Conservation (phyloP, 345 rosid species). For the Cardiospermum halicacabum region DNA sequence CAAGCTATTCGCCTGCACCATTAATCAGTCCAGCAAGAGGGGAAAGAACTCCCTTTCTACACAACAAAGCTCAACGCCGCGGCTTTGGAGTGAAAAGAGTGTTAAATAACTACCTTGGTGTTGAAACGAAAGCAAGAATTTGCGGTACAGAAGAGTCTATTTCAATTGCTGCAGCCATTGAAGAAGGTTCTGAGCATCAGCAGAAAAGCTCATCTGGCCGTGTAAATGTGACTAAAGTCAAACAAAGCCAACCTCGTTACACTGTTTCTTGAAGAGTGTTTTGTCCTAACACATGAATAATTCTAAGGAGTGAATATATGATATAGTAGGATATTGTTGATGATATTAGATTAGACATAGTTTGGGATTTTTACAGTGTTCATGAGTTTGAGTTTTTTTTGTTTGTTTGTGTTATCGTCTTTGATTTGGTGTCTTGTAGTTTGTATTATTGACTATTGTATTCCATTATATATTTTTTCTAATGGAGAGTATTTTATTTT, state of each 20-base stretch:
- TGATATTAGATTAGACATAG: too few species aligned
- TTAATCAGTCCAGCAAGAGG: conserved; percentile 57
- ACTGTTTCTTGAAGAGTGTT: conserved; percentile 30
- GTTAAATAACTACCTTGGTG: conserved; percentile 72
- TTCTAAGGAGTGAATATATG: neutral
- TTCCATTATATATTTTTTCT: neutral
- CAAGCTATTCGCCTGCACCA: conserved; percentile 64
- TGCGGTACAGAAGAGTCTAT: conserved; percentile 40
- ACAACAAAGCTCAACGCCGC: conserved; percentile 48
- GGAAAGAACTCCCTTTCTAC: conserved; percentile 65
- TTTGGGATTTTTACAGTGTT: neutral
- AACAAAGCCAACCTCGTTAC: conserved; percentile 35
- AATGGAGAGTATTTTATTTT: too few species aligned
- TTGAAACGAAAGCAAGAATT: conserved; percentile 54
- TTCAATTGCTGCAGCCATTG: conserved; percentile 17
- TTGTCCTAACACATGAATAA: neutral
- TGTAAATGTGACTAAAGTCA: conserved; percentile 15
- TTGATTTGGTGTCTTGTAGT: neutral
- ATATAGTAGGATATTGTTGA: neutral
- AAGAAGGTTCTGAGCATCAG: conserved; percentile 21
- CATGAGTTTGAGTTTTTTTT: neutral
- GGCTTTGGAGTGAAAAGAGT: conserved; percentile 88
- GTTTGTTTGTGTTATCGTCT: too few species aligned
- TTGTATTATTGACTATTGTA: neutral
- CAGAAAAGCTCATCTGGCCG: conserved; percentile 20